phyloP scores from a whole-genome alignment of 2,329 filamentous ascomycete species.

The Arthrobotrys sphaeroides region DNA sequence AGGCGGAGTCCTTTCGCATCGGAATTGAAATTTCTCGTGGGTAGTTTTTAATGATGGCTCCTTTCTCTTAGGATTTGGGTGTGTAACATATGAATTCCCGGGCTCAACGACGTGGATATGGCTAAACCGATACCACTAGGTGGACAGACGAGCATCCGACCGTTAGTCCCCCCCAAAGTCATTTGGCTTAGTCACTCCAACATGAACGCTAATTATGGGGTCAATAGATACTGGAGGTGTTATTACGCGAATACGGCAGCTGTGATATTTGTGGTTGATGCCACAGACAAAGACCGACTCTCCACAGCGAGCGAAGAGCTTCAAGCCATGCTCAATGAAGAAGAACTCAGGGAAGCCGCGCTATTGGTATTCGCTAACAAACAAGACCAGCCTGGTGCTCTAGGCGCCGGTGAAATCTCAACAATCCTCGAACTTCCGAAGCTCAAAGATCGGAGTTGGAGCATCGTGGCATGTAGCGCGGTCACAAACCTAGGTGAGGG shows the following conservation, averaged over 20 bases:
- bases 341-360: slow-evolving; percentile 91
- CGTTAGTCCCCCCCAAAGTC: slow-evolving; percentile 60
- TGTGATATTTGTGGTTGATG: slow-evolving; percentile 98
- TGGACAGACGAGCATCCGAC: slow-evolving; percentile 97
- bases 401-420: slow-evolving; percentile 95
- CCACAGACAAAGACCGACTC: slow-evolving; percentile 93
- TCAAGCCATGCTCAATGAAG: slow-evolving; percentile 93
- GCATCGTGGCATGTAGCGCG: slow-evolving; percentile 95
- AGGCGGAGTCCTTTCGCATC: no score
- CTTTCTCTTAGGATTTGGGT: slow-evolving; percentile 35
- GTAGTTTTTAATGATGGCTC: neutral
- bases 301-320: slow-evolving; percentile 93
- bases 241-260: slow-evolving; percentile 99
- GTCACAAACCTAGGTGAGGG: slow-evolving; percentile 74
- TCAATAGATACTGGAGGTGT: slow-evolving; percentile 83
- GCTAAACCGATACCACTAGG: slow-evolving; percentile 60
- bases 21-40: neutral
- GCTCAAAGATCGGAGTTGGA: slow-evolving; percentile 97
- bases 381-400: slow-evolving; percentile 96
- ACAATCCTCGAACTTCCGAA: slow-evolving; percentile 90
- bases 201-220: neutral
- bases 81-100: neutral
- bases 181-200: neutral
- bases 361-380: slow-evolving; percentile 98
- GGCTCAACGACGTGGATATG: neutral